These are phyloP conservation scores for Stylosanthes scabra DNA, from an alignment of 331 rosid species.

Conservation along the genomic window DNA sequence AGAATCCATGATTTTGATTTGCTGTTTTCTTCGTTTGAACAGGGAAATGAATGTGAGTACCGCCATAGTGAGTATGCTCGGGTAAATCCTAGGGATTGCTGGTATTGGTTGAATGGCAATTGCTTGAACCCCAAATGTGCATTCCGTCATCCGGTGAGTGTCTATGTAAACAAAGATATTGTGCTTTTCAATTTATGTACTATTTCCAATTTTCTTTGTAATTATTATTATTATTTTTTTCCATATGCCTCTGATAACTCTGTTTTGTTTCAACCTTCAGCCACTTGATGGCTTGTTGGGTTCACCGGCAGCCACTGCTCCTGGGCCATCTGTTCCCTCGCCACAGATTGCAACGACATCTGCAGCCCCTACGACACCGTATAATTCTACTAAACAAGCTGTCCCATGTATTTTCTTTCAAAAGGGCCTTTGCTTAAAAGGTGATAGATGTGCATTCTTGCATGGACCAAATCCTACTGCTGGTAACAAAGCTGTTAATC, in stretches of 20 bases:
- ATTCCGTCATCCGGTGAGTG: constrained; percentile 94
- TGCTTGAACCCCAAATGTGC: constrained; percentile 95
- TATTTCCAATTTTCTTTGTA: not conserved
- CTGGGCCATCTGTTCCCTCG: constrained; percentile 61
- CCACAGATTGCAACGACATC: constrained; percentile 51
- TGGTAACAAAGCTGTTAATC: constrained; percentile 60
- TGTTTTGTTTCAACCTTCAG: constrained; percentile 51
- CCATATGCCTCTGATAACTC: constrained; percentile 18
- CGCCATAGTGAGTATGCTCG: constrained; percentile 97
- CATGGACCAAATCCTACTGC: constrained; percentile 69
- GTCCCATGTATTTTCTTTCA: constrained; percentile 94
- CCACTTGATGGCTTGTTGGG: constrained; percentile 90
- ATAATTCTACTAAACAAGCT: constrained; percentile 68
- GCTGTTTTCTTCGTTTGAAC: constrained; percentile 38
- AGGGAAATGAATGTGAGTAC: constrained; percentile 97
- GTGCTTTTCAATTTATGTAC: not conserved
- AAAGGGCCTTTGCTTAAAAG: constrained; percentile 88
- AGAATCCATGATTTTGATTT: constrained; percentile 14
- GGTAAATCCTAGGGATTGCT: constrained; percentile 95
- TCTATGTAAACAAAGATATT: not conserved
- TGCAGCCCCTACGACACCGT: constrained; percentile 49
- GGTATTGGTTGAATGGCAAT: constrained; percentile 93
- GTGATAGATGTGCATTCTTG: constrained; percentile 82
- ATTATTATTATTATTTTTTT: constrained; percentile 1
- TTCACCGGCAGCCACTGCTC: constrained; percentile 63